Conservation (phyloP, 176 grass and related monocot species). For the Raddia distichophylla region DNA sequence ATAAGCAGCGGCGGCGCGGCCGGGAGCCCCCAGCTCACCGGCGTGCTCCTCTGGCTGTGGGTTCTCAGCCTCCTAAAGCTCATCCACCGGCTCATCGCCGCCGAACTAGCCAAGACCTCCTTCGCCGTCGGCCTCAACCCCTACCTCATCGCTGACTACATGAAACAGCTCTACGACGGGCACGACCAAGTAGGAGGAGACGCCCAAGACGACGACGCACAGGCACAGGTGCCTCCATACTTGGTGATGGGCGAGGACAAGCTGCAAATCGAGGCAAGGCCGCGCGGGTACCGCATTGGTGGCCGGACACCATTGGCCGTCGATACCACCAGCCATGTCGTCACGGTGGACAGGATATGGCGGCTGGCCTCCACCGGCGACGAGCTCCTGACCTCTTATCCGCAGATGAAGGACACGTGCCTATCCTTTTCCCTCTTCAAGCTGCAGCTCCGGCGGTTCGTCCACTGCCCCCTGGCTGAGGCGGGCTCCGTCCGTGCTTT, state of each 20-base stretch:
- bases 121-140: slow-evolving; percentile 58
- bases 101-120: slow-evolving; percentile 52
- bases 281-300: slow-evolving; percentile 45
- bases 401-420: slow-evolving; percentile 40
- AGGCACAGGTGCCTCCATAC: slow-evolving; percentile 28
- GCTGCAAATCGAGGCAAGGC: slow-evolving; percentile 43
- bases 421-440: slow-evolving; percentile 52
- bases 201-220: neutral
- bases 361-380: slow-evolving; percentile 29
- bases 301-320: neutral
- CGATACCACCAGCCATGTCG: neutral
- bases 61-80: slow-evolving; percentile 58
- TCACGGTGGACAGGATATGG: slow-evolving; percentile 50
- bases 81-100: slow-evolving; percentile 48
- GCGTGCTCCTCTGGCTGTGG: slow-evolving; percentile 56
- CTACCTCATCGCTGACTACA: slow-evolving; percentile 56
- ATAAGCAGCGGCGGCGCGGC: slow-evolving; percentile 40
- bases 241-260: slow-evolving; percentile 57
- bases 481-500: slow-evolving; percentile 40
- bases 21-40: slow-evolving; percentile 48
- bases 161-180: slow-evolving; percentile 47
- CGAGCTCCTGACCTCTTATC: slow-evolving; percentile 13
- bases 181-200: neutral
- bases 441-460: slow-evolving; percentile 54
- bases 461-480: slow-evolving; percentile 43